Evolutionary conservation across 2,329 filamentous ascomycete genomes (phyloP).

Genomic region (Colletotrichum sp.): DNA sequence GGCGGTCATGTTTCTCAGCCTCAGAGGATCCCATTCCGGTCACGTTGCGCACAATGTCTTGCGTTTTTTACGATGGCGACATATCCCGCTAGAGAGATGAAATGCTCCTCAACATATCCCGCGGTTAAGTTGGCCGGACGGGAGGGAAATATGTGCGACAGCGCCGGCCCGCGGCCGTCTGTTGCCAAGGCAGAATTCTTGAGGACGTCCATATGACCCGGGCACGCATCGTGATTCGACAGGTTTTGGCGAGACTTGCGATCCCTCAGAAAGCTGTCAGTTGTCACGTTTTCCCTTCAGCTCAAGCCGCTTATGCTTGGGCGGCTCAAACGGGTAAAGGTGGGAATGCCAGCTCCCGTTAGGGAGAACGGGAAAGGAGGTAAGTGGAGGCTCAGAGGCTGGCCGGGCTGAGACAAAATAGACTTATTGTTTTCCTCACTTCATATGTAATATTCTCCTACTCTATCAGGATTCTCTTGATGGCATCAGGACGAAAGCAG

Average conservation of each 20-base stretch:
- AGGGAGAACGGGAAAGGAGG: neutral
- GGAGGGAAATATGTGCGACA: neutral
- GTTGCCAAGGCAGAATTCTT: neutral
- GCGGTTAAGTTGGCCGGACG: neutral
- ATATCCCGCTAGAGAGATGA: neutral
- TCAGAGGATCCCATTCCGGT: neutral
- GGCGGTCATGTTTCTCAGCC: neutral
- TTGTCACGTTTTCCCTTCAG: neutral
- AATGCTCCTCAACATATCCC: neutral
- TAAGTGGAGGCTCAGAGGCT: neutral
- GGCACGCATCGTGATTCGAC: neutral
- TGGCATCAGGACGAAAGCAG: neutral
- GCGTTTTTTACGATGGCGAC: neutral
- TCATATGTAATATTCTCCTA: neutral
- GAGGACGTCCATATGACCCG: neutral
- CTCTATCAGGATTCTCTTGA: neutral
- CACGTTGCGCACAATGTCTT: neutral
- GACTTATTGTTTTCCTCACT: neutral
- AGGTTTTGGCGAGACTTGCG: neutral
- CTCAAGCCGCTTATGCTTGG: neutral
- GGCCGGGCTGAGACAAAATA: constrained; percentile 8
- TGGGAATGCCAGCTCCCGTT: neutral
- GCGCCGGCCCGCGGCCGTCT: neutral
- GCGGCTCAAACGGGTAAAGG: neutral
- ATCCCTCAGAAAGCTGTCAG: neutral